phyloP scores from a whole-genome alignment of 768 basidiomycete genomes.

The Phaeotremella fagi region DNA sequence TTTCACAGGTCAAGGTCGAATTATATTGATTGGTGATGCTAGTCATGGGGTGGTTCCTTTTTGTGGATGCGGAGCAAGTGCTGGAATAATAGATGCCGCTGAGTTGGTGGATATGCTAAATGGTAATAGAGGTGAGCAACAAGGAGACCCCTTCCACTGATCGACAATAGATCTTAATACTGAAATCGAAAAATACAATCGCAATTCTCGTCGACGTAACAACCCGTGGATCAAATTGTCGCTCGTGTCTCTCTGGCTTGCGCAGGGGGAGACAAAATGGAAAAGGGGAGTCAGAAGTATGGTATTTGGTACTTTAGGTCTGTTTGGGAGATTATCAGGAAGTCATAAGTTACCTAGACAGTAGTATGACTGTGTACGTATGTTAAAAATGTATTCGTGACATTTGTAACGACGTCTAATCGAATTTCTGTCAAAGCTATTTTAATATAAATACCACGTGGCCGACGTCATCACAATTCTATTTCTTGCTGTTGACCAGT shows the following conservation, averaged over 20 bases:
- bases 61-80: conserved; percentile 21
- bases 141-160: too few species aligned
- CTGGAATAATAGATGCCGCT: conserved; percentile 19
- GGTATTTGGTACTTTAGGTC: conserved; percentile 9
- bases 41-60: conserved; percentile 23
- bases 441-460: background rate
- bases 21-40: conserved; percentile 26
- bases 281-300: background rate
- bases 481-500: background rate
- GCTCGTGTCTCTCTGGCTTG: conserved; percentile 17
- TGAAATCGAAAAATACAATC: too few species aligned
- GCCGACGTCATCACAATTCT: background rate
- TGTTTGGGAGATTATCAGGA: background rate
- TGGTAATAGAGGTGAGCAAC: background rate
- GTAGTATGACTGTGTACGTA: background rate
- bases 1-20: conserved; percentile 6
- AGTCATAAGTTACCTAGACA: background rate
- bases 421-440: too few species aligned
- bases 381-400: too few species aligned
- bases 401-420: too few species aligned
- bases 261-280: conserved; percentile 11
- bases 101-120: conserved; percentile 8
- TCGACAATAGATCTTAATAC: too few species aligned
- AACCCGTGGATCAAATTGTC: conserved; percentile 11
- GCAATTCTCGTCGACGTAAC: conserved; percentile 6